Evolutionary conservation across 306 rosid species (phyloP).

Genomic region (Pueraria montana): DNA sequence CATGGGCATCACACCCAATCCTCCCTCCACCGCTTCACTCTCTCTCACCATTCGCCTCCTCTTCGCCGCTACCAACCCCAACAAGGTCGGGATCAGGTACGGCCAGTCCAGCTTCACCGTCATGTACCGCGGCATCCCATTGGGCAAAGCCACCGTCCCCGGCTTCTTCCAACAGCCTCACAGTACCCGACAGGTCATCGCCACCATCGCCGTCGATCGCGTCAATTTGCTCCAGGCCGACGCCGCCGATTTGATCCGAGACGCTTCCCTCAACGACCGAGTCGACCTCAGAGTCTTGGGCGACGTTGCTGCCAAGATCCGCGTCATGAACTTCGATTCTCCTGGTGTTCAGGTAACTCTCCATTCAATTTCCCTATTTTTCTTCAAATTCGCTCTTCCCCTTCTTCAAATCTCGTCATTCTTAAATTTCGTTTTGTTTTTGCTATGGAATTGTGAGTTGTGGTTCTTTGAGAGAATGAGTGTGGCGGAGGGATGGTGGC

Average conservation of each 20-base stretch:
- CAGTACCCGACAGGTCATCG: constrained; percentile 71
- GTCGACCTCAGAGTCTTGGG: constrained; percentile 86
- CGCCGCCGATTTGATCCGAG: constrained; percentile 82
- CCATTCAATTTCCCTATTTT: too few species aligned
- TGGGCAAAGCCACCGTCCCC: constrained; percentile 84
- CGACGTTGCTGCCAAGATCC: constrained; percentile 98
- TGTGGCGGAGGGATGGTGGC: constrained; percentile 10
- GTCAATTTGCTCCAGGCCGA: constrained; percentile 86
- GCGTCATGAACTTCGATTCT: constrained; percentile 83
- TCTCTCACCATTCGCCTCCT: constrained; percentile 78
- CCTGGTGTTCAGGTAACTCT: constrained; percentile 81
- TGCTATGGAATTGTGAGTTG: neutral
- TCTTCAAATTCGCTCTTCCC: too few species aligned
- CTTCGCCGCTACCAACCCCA: constrained; percentile 85
- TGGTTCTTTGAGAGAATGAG: too few species aligned
- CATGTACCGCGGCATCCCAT: constrained; percentile 95
- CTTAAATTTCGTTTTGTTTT: neutral
- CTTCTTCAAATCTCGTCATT: too few species aligned
- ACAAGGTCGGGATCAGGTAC: constrained; percentile 95
- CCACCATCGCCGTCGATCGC: constrained; percentile 81
- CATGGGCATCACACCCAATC: constrained; percentile 71
- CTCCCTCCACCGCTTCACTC: constrained; percentile 66
- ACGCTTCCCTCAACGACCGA: constrained; percentile 88
- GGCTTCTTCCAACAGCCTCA: constrained; percentile 90
- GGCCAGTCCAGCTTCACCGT: constrained; percentile 91